Percentiles rank a stretch among this genome's conserved stretches.
These are phyloP conservation scores for Chytriomyces confervae DNA, from an alignment of 192 early-diverging fungal genomes.

Conservation along the genomic window DNA sequence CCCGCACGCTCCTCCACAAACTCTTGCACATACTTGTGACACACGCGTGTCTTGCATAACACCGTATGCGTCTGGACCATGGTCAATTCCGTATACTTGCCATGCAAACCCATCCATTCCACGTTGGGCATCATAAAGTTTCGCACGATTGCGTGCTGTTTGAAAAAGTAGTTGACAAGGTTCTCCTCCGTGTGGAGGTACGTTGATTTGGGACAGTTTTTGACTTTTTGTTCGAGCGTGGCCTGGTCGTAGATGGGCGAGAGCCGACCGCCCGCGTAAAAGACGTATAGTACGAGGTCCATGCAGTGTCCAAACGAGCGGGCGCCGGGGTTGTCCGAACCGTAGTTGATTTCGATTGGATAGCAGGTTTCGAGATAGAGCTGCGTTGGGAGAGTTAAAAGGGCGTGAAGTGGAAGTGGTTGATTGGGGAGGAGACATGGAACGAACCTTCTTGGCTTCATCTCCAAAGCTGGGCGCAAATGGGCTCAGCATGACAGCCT, in stretches of 20 bases:
- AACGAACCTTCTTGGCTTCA: no score
- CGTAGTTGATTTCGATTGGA: slow-evolving; percentile 7
- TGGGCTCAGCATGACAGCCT: no score
- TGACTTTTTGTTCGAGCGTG: slow-evolving; percentile 1
- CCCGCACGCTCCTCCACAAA: not conserved
- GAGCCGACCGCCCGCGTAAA: slow-evolving; percentile 16
- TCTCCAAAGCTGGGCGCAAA: no score
- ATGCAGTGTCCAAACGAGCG: slow-evolving; percentile 20
- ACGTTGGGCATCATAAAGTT: slow-evolving; percentile 20
- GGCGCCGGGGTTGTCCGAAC: not conserved
- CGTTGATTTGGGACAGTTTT: not conserved
- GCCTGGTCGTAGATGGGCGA: not conserved
- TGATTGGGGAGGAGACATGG: no score
- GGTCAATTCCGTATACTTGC: not conserved
- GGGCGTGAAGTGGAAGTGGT: no score
- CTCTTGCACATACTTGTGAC: not conserved
- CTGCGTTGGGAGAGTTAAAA: no score
- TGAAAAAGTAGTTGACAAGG: not conserved
- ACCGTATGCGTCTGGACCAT: not conserved
- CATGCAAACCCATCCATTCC: slow-evolving; percentile 1
- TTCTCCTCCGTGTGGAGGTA: slow-evolving; percentile 22
- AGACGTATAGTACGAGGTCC: slow-evolving; percentile 29
- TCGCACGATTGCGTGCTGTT: not conserved
- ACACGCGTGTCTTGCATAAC: slow-evolving; percentile 12
- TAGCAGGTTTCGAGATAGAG: slow-evolving; percentile 10